These are phyloP conservation scores for Kwoniella botswanensis DNA, from an alignment of 768 basidiomycete genomes.

Conservation along the genomic window DNA sequence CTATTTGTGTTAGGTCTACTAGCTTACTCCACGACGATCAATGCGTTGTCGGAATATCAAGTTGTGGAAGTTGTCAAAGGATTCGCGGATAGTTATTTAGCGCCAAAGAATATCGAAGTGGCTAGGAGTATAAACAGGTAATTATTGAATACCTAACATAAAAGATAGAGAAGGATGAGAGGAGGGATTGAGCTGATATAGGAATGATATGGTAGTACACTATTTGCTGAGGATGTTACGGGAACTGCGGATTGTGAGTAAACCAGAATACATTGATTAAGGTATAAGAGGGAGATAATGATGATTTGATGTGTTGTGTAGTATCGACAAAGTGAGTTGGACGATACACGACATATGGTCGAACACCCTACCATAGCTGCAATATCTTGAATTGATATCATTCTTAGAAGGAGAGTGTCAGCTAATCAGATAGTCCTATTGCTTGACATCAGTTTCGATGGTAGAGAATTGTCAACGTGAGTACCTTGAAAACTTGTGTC, in stretches of 20 bases:
- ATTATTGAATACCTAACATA: not conserved
- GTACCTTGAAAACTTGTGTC: too few relatives aligned
- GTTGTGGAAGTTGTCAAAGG: conserved; percentile 20
- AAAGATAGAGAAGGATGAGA: not conserved
- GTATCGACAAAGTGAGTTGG: conserved; percentile 4
- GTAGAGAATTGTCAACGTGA: conserved; percentile 40
- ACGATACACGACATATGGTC: not conserved
- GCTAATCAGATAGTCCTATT: too few relatives aligned
- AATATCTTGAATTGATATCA: too few relatives aligned
- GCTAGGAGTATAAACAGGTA: conserved; percentile 31
- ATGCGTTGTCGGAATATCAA: conserved; percentile 11
- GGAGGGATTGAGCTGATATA: not conserved
- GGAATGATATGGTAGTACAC: conserved; percentile 22
- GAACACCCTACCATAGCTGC: too few relatives aligned
- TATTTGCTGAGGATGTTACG: conserved; percentile 39
- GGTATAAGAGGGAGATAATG: not conserved
- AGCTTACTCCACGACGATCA: not conserved
- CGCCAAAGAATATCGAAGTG: conserved; percentile 21
- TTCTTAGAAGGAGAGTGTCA: too few relatives aligned
- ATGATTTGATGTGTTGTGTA: not conserved
- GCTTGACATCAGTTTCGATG: conserved; percentile 26
- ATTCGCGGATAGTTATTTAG: conserved; percentile 28
- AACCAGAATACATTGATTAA: too few relatives aligned
- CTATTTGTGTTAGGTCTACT: too few relatives aligned
- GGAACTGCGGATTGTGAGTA: conserved; percentile 38